These are phyloP conservation scores for Casaregolazyma suthepensis DNA, from an alignment of 1,139 yeast genomes.

Conservation along the genomic window DNA sequence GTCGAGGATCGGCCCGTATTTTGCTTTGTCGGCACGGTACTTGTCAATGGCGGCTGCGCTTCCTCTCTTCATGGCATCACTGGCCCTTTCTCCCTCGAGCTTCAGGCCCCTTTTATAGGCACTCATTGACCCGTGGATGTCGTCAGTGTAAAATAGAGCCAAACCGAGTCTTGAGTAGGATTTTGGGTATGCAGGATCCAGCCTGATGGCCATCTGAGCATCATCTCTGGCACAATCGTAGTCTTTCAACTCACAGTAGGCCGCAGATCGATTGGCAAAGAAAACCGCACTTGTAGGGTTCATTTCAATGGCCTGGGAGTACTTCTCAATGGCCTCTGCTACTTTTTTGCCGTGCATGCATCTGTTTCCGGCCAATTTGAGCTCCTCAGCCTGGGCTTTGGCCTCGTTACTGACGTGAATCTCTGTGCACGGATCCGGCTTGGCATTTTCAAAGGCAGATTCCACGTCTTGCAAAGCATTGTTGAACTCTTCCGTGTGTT, in stretches of 20 bases:
- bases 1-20: no score
- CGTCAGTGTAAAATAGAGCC: constrained; percentile 76
- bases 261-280: constrained; percentile 76
- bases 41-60: constrained; percentile 68
- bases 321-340: constrained; percentile 30
- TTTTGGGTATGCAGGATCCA: constrained; percentile 32
- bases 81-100: constrained; percentile 75
- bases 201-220: constrained; percentile 28
- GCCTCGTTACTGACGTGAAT: constrained; percentile 39
- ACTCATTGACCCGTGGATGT: constrained; percentile 79
- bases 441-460: no score
- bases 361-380: constrained; percentile 35
- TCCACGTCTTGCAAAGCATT: no score
- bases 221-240: constrained; percentile 56
- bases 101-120: constrained; percentile 86
- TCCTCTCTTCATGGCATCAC: constrained; percentile 89
- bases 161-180: constrained; percentile 43
- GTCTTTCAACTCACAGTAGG: constrained; percentile 53
- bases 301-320: constrained; percentile 34
- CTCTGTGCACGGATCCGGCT: constrained; percentile 25
- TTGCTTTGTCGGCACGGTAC: no score
- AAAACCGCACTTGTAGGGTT: constrained; percentile 38
- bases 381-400: constrained; percentile 25
- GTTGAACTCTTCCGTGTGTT: no score
- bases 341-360: constrained; percentile 34